These are phyloP conservation scores for Coemansia asiatica DNA, from an alignment of 192 early-diverging fungal species.

Conservation along the genomic window DNA sequence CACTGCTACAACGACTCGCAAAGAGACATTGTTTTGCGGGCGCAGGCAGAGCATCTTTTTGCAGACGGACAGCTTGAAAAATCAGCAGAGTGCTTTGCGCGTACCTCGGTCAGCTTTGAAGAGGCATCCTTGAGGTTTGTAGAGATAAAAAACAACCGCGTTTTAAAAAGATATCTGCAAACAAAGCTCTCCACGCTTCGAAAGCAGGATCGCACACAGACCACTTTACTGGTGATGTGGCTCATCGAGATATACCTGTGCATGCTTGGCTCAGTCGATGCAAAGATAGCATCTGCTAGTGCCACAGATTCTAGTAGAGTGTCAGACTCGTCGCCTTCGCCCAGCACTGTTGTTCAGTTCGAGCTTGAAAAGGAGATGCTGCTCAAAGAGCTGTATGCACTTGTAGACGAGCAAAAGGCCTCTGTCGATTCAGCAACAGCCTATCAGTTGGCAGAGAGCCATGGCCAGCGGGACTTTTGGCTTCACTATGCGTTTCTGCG, in stretches of 20 bases:
- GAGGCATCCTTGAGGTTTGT: constrained; percentile 84
- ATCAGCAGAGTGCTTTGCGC: constrained; percentile 87
- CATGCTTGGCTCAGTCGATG: constrained; percentile 69
- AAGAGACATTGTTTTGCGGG: constrained; percentile 72
- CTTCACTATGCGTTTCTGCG: constrained; percentile 81
- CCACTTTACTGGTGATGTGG: constrained; percentile 81
- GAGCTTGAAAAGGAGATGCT: constrained; percentile 62
- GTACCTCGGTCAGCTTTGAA: constrained; percentile 77
- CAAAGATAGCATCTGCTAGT: constrained; percentile 45
- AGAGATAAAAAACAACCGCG: constrained; percentile 65
- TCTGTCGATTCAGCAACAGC: constrained; percentile 68
- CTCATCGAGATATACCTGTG: constrained; percentile 84
- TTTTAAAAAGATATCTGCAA: constrained; percentile 76
- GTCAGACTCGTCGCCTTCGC: constrained; percentile 6
- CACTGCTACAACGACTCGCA: constrained; percentile 74
- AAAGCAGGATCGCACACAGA: constrained; percentile 77
- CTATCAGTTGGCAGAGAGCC: constrained; percentile 80
- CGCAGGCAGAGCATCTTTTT: constrained; percentile 89
- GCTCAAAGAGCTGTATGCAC: constrained; percentile 70
- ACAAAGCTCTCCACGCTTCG: constrained; percentile 71
- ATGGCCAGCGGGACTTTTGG: constrained; percentile 80
- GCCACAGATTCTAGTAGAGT: neutral
- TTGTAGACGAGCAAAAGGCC: constrained; percentile 68
- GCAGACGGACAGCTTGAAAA: constrained; percentile 66
- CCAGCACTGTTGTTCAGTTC: constrained; percentile 4